A percentile compares a stretch with the other conserved stretches of the same genome.
phyloP scores from a whole-genome alignment of 805 yeast genomes.

The Novakomyces olei region DNA sequence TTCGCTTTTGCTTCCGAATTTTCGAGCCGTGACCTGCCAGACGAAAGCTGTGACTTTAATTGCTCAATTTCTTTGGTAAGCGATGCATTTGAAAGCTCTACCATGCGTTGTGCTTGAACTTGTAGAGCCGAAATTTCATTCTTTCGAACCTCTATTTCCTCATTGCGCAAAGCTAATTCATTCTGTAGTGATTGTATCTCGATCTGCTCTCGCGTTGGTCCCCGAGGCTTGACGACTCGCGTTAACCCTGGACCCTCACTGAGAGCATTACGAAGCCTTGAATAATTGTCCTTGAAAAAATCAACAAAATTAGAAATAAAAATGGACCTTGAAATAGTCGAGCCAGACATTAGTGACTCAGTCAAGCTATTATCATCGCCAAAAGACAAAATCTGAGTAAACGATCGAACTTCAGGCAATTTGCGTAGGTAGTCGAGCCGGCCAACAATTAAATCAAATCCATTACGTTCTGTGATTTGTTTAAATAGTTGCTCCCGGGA shows the following conservation, averaged over 20 bases:
- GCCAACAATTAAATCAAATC: conserved; percentile 14
- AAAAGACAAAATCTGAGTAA: background rate
- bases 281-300: conserved; percentile 3
- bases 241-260: background rate
- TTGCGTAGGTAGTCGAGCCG: background rate
- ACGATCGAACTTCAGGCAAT: background rate
- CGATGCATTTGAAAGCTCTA: background rate
- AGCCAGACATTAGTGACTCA: background rate
- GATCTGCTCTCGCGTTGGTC: background rate
- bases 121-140: background rate
- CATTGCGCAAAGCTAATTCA: background rate
- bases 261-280: conserved; percentile 1
- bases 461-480: conserved; percentile 46
- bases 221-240: background rate
- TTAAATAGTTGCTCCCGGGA: conserved; percentile 14
- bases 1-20: no score
- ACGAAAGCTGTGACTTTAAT: no score
- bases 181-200: background rate
- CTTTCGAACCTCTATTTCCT: background rate
- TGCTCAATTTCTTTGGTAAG: no score
- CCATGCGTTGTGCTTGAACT: background rate
- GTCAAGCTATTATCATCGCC: no score
- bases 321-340: background rate
- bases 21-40: no score
- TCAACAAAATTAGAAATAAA: conserved; percentile 5